phyloP scores from a whole-genome alignment of 148 eudicot species.

The Polygonum aviculare region DNA sequence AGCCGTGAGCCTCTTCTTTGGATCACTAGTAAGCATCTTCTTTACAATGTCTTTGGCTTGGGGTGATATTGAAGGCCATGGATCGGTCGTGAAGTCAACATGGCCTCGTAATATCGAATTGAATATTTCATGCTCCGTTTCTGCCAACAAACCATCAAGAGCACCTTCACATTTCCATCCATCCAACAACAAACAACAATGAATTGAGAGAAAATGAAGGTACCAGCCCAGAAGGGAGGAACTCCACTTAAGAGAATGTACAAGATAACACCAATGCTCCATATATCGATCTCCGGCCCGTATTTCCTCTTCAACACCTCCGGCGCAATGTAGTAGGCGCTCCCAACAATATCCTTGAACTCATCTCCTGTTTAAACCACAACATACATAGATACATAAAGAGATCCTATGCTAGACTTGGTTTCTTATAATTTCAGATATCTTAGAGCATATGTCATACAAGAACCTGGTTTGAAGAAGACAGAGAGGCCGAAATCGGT shows the following conservation, averaged over 20 bases:
- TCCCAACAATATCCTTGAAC: conserved; percentile 55
- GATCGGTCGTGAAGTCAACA: conserved; percentile 75
- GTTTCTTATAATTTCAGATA: too few relatives aligned
- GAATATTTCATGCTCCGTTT: conserved; percentile 92
- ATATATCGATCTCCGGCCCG: conserved; percentile 56
- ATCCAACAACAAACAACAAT: background rate
- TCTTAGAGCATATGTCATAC: too few relatives aligned
- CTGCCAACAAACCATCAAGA: conserved; percentile 21
- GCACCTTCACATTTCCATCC: background rate
- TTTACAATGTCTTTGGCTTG: conserved; percentile 89
- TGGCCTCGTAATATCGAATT: conserved; percentile 83
- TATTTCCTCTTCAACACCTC: conserved; percentile 55
- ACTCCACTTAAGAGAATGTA: conserved; percentile 47
- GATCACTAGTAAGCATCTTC: conserved; percentile 81
- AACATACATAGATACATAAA: background rate
- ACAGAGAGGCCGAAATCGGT: conserved; percentile 91
- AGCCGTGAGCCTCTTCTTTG: conserved; percentile 85
- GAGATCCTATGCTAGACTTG: too few relatives aligned
- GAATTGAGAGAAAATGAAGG: background rate
- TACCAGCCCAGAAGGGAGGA: conserved; percentile 68
- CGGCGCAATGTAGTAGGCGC: conserved; percentile 63
- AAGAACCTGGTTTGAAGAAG: conserved; percentile 70
- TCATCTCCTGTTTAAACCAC: conserved; percentile 41
- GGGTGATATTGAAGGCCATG: conserved; percentile 85
- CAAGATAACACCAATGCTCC: conserved; percentile 56